Evolutionary conservation across 2,329 filamentous ascomycete species (phyloP), one percentile per base, ranked within the genome.

Genomic region (Pestalotiopsis sp.): DNA sequence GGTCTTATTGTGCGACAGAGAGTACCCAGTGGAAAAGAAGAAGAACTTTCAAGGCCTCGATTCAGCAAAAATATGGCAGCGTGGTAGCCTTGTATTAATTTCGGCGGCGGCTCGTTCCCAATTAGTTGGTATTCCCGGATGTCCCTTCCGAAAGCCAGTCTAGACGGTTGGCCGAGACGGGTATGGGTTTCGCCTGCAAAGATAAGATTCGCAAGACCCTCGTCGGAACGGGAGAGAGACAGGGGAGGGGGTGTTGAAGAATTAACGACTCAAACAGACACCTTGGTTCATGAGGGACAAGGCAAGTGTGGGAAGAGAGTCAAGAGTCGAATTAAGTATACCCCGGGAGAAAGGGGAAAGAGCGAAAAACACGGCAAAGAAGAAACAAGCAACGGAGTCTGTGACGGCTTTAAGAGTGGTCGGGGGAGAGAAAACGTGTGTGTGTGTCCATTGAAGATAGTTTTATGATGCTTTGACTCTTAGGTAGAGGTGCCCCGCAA

Each of bases 381-480:
- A 13, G 17, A 68, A 64, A 58, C 27, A 38, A 6, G 58, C 14
- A 65, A 58, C 27, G 13, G 67, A 67, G 66, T 62, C 57, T 68
- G 61, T 36, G 58, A 63, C 45, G 52, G 20, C 27, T 27, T 25
- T 38, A 17, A 20, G 23, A n/a, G 27, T 14, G 57, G 20, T 31
- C 27, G 49, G 56, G 39, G 17, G 12, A 31, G 45, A 58, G 14
- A 13, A 58, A 38, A 52, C 5, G 31, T 36, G 31, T 36, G 31
- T 31, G 41, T 38, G 61, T 31, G 61, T 27, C n/a, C 57, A 68
- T 69, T 68, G 68, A 64, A 65, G 71, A 70, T 68, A 68, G 70
- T 67, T 63, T 69, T 70, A 74, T 75, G 72, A 75, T 74, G 73
- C 73, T 61, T 75, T 67, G 70, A 75, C 71, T 72, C 62, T 67